Evolutionary conservation across 306 rosid genomes (phyloP).

Genomic region (Corylus americana): DNA sequence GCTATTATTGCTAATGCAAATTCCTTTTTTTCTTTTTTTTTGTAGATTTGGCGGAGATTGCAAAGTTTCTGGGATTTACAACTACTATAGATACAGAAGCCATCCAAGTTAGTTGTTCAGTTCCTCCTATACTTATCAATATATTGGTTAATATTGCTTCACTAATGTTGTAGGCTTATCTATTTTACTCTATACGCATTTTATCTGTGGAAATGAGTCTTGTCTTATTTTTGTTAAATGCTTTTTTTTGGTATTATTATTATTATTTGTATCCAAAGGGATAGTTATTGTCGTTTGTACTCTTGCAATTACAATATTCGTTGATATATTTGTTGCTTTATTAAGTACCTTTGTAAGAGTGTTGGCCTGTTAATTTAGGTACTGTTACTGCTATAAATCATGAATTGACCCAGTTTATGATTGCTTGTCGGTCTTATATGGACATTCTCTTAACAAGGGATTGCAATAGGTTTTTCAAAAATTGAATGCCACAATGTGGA

Average conservation of each 20-base stretch:
- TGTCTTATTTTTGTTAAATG: background rate
- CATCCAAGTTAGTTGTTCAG: conserved; percentile 68
- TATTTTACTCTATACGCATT: background rate
- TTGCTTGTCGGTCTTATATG: background rate
- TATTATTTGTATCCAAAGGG: background rate
- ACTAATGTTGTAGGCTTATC: background rate
- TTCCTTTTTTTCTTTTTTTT: background rate
- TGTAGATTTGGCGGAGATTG: conserved; percentile 92
- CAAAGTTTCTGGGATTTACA: conserved; percentile 83
- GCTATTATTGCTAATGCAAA: background rate
- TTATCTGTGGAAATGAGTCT: background rate
- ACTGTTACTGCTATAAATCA: background rate
- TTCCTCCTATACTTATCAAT: background rate
- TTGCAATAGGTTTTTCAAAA: background rate
- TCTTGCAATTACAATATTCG: background rate
- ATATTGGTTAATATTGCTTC: background rate
- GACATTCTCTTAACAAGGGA: background rate
- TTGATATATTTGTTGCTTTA: background rate
- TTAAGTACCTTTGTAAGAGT: background rate
- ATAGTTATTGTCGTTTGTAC: background rate
- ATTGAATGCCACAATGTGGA: background rate
- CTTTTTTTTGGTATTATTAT: background rate
- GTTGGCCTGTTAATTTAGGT: background rate
- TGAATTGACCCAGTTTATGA: no score
- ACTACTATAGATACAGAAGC: conserved; percentile 80